These are phyloP conservation scores for Turnera subulata DNA, from an alignment of 345 rosid genomes.

Conservation along the genomic window DNA sequence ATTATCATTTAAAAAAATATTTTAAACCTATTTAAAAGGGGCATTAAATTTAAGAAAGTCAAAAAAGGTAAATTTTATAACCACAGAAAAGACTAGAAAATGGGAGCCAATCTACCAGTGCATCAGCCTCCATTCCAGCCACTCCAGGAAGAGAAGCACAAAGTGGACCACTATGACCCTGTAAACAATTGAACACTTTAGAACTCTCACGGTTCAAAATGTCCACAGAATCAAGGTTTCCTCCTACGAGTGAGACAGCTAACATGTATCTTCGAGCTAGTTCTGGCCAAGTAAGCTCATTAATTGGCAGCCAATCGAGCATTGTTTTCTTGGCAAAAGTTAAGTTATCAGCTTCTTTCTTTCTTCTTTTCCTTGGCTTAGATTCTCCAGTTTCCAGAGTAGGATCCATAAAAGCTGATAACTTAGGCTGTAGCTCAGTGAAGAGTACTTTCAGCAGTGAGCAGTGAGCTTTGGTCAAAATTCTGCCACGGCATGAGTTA, in stretches of 20 bases:
- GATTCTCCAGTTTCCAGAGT: constrained; percentile 25
- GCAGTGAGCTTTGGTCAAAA: constrained; percentile 23
- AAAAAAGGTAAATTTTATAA: neutral
- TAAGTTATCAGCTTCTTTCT: constrained; percentile 23
- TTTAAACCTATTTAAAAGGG: neutral
- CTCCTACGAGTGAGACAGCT: constrained; percentile 25
- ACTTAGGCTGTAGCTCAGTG: constrained; percentile 27
- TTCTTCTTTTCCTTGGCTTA: constrained; percentile 30
- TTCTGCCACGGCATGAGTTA: constrained; percentile 8
- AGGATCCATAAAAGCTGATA: constrained; percentile 23
- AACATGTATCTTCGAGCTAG: constrained; percentile 32
- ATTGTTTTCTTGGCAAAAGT: constrained; percentile 23
- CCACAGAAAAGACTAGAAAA: constrained; percentile 19
- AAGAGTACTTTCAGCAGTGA: constrained; percentile 29
- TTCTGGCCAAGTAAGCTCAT: constrained; percentile 41
- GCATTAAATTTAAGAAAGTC: neutral
- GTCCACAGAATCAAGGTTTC: constrained; percentile 35
- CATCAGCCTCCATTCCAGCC: constrained; percentile 37
- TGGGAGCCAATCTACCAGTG: constrained; percentile 41
- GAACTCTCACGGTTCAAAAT: constrained; percentile 21
- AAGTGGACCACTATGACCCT: constrained; percentile 24
- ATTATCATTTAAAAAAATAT: constrained; percentile 1
- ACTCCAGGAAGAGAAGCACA: constrained; percentile 26
- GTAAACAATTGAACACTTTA: constrained; percentile 32
- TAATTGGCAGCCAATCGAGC: constrained; percentile 34